Base-by-base conservation (phyloP, 2,329 filamentous ascomycete species). In the Pseudogymnoascus destructans region DNA sequence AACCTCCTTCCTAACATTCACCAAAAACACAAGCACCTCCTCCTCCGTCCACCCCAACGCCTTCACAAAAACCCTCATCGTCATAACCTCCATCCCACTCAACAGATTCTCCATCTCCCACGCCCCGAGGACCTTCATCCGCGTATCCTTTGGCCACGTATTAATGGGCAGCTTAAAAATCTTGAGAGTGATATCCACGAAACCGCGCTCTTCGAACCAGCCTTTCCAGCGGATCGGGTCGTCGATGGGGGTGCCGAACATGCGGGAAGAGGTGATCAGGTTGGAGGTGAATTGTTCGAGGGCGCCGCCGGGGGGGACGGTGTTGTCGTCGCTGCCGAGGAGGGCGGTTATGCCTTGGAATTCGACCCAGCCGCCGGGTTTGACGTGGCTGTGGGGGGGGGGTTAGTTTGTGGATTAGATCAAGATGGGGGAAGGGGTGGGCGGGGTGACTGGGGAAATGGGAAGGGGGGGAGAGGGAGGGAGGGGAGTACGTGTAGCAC, bases 21-120 rank as follows among this genome's bases (percentile, higher is more conserved):
- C 64, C 33, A 72, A 62, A 21, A 71, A 72, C 0, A 69, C 58
- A 27, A 71, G 65, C 0, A 72, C 66, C 61, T 73, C 65, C 7
- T 68, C 64, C 1, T 65, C 59, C 3, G 64, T 66, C 72, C 72
- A 73, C 0, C 66, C 65, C 2, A 71, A 59, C 0, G 66, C 66
- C 21, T 69, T 65, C 5, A 71, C 73, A 30, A 70, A 71, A 0
- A 72, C 65, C 1, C 67, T 68, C 55, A 72, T 68, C 33, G 67
- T 72, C 46, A 72, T 66, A 5, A 64, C 70, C 9, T 71, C 65
- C 4, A 70, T 61, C 1, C 67, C 70, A 40, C 70, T 66, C 13
- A 66, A 64, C 17, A 70, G 38, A 57, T 61, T 58, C 54, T 62
- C 59, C 60, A 57, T 30, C 36, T 61, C 58, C 60, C 60, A 61